A percentile compares a stretch with the other conserved stretches of the same genome.
phyloP scores from a whole-genome alignment of 805 yeast species.

The Candida manassasensis region DNA sequence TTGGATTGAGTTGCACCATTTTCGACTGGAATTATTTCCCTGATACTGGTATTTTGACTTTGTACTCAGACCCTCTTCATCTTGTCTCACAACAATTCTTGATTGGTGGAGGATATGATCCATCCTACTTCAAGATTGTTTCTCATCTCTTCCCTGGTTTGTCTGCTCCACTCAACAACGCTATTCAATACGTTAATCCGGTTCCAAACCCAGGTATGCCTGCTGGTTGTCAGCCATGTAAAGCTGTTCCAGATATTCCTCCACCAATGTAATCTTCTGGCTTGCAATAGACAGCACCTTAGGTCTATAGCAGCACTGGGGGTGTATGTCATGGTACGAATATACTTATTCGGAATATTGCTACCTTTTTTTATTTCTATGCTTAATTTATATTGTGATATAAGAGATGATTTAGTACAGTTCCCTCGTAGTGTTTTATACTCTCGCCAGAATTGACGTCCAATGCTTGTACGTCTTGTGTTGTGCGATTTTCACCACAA shows the following conservation, averaged over 20 bases:
- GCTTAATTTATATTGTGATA: too few relatives aligned
- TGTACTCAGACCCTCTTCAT: slow-evolving; percentile 6
- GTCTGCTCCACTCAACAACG: slow-evolving; percentile 16
- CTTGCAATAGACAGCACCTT: too few relatives aligned
- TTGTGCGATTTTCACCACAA: too few relatives aligned
- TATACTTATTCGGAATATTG: too few relatives aligned
- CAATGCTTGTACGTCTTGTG: too few relatives aligned
- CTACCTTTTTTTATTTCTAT: too few relatives aligned
- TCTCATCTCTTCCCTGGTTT: slow-evolving; percentile 17
- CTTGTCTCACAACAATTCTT: slow-evolving; percentile 10
- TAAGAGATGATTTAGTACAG: too few relatives aligned
- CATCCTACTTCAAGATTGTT: slow-evolving; percentile 9
- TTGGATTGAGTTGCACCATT: slow-evolving; percentile 12
- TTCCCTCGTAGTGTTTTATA: too few relatives aligned
- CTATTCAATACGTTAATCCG: slow-evolving; percentile 14
- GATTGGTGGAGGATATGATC: slow-evolving; percentile 22
- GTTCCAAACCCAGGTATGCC: slow-evolving; percentile 19
- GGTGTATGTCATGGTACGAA: too few relatives aligned
- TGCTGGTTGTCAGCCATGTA: slow-evolving; percentile 18
- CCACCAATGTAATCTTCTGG: too few relatives aligned
- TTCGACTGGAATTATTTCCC: slow-evolving; percentile 9
- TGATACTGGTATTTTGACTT: slow-evolving; percentile 20
- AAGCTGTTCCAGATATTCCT: slow-evolving; percentile 12
- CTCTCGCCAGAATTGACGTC: too few relatives aligned
- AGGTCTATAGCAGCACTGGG: too few relatives aligned